These are phyloP conservation scores for Trypanosoma vivax DNA, from an alignment of 208 protist genomes.

Conservation along the genomic window DNA sequence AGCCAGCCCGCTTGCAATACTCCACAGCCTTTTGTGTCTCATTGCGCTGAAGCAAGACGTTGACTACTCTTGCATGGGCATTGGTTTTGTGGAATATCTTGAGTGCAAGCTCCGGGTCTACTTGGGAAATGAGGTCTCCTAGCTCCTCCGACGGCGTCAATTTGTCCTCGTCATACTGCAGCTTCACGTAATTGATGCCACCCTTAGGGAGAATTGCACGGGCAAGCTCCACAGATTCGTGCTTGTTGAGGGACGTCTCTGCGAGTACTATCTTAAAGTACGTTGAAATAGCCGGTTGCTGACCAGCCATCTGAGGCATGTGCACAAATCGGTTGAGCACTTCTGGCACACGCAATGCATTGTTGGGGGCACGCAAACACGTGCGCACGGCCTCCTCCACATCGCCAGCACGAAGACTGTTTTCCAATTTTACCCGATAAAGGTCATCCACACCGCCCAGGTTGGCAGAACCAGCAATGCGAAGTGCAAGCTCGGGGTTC, in stretches of 20 bases:
- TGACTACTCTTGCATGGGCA: constrained; percentile 92
- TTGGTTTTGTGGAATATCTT: constrained; percentile 96
- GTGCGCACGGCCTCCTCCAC: constrained; percentile 94
- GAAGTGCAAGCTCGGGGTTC: constrained; percentile 93
- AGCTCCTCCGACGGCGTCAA: constrained; percentile 97
- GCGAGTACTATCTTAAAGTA: constrained; percentile 98
- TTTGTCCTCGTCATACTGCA: constrained; percentile 99
- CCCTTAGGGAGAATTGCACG: constrained; percentile 92
- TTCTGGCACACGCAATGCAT: constrained; percentile 93
- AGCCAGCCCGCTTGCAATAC: constrained; percentile 96
- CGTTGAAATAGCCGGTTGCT: constrained; percentile 93
- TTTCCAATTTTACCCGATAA: constrained; percentile 95
- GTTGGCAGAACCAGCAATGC: constrained; percentile 94
- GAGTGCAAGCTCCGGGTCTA: constrained; percentile 92
- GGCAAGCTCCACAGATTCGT: constrained; percentile 98
- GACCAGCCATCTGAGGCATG: constrained; percentile 59
- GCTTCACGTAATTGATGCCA: constrained; percentile 90
- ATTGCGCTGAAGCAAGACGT: constrained; percentile 91
- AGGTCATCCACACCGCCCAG: constrained; percentile 97
- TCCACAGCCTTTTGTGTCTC: constrained; percentile 96
- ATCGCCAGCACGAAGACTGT: constrained; percentile 85
- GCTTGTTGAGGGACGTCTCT: constrained; percentile 92
- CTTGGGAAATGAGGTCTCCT: constrained; percentile 93
- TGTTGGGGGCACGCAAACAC: constrained; percentile 91
- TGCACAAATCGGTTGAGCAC: constrained; percentile 95